Percentiles rank a stretch among this genome's conserved stretches.
Evolutionary conservation across 306 rosid species (phyloP).

Genomic region (Lupinus albus): DNA sequence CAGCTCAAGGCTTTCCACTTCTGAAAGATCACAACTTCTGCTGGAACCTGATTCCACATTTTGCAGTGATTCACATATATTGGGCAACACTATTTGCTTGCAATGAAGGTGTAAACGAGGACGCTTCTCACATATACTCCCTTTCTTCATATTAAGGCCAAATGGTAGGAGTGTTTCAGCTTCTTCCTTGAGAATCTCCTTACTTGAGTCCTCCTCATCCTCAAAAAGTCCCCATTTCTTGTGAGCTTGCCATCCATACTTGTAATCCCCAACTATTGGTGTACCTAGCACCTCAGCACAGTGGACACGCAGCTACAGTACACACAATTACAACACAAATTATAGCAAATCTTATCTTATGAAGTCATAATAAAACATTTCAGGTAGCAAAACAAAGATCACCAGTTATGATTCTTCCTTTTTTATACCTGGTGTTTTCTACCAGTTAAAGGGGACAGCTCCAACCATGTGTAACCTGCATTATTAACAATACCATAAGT

Average conservation of each 20-base stretch:
- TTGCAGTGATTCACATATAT: conserved; percentile 63
- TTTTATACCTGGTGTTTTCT: conserved; percentile 90
- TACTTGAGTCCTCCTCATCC: conserved; percentile 44
- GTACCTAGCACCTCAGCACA: conserved; percentile 93
- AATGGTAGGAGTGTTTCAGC: conserved; percentile 57
- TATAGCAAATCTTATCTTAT: neutral
- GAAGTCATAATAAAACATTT: conserved; percentile 16
- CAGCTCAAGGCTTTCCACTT: conserved; percentile 60
- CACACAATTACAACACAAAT: conserved; percentile 29
- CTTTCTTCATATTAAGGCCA: conserved; percentile 66
- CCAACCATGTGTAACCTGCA: conserved; percentile 93
- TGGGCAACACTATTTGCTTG: conserved; percentile 76
- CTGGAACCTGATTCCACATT: conserved; percentile 50
- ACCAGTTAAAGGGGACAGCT: conserved; percentile 85
- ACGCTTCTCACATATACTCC: conserved; percentile 63
- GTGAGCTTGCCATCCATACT: conserved; percentile 90
- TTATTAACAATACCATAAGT: conserved; percentile 29
- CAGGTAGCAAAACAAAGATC: conserved; percentile 17
- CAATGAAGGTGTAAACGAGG: conserved; percentile 88
- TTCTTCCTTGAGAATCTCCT: conserved; percentile 46
- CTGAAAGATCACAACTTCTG: conserved; percentile 52
- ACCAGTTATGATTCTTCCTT: conserved; percentile 16
- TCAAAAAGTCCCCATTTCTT: conserved; percentile 59
- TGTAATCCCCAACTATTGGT: conserved; percentile 93
- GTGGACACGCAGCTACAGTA: conserved; percentile 84